Percentiles rank a stretch among this genome's conserved stretches.
Evolutionary conservation across 192 early-diverging fungal genomes (phyloP).

Genomic region (Coemansia sp.): DNA sequence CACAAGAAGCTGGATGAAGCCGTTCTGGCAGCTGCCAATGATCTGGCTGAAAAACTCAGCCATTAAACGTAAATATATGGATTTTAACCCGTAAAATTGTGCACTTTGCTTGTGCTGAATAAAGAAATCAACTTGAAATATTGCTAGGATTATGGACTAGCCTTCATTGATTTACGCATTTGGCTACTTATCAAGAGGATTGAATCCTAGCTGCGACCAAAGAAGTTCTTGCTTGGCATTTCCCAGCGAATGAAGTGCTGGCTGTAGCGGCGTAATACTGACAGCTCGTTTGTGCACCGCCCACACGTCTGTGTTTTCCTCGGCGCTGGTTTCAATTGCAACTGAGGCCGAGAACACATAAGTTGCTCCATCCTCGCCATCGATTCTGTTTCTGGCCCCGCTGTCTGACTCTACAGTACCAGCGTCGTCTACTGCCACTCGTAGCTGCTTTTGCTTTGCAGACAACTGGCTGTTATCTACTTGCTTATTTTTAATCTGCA

Average conservation of each 20-base stretch:
- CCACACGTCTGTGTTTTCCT: constrained; percentile 24
- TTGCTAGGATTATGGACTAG: too few species aligned
- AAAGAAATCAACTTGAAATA: too few species aligned
- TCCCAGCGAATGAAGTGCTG: constrained; percentile 21
- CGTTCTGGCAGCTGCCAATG: constrained; percentile 46
- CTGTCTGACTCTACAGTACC: not conserved
- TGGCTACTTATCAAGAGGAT: not conserved
- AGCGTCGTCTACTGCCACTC: constrained; percentile 24
- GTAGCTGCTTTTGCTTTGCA: constrained; percentile 5
- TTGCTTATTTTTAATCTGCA: not conserved
- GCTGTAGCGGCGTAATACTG: constrained; percentile 25
- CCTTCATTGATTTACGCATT: too few species aligned
- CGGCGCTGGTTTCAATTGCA: not conserved
- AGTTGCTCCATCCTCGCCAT: constrained; percentile 13
- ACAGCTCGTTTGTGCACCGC: constrained; percentile 16
- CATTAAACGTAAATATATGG: constrained; percentile 11
- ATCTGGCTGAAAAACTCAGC: constrained; percentile 46
- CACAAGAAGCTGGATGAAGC: constrained; percentile 53
- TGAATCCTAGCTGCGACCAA: constrained; percentile 25
- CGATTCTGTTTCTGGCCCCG: not conserved
- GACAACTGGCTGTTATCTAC: not conserved
- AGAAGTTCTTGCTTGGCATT: constrained; percentile 7
- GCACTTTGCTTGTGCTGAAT: too few species aligned
- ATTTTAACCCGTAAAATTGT: too few species aligned
- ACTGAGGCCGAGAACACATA: constrained; percentile 28